Evolutionary conservation across 2,329 filamentous ascomycete species (phyloP), one percentile per base, ranked within the genome.

Genomic region (Trichoderma guizhouense): DNA sequence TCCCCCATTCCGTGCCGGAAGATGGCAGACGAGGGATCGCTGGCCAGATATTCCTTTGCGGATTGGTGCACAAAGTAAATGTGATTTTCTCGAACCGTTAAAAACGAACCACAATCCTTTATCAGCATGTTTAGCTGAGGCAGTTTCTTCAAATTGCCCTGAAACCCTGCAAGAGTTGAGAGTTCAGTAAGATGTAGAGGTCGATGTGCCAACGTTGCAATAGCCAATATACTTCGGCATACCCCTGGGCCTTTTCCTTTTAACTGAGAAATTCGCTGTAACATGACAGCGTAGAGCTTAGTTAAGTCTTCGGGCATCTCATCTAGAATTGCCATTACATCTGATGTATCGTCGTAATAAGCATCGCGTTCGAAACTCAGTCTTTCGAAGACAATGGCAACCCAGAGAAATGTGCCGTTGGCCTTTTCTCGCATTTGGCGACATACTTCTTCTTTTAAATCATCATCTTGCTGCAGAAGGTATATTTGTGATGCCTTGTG

Each of bases 41-140:
- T 80, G 77, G n/a, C 75, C 5, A 84, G 72, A 71, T 84, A 84
- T 4, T 85, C 83, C 71, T 84, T 83, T 1, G 82, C 84, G 2
- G 82, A 84, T 64, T 84, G 78, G 72, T 86, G 82, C 0, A 85
- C 77, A 72, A 84, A 80, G 69, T 76, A 82, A 7, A 85, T 70
- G 0, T 30, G 75, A 2, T 65, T 66, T 3, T 81, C 71, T 34
- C 76, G 76, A 57, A 82, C 21, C 0, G 78, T 82, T 1, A 85
- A 75, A 63, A 85, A 83, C 7, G 81, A 85, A 43, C 82, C 80
- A 72, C 81, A 85, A 4, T 65, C n/a, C 14, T 34, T 64, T 30
- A 64, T 30, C 5, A 64, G 1, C 14, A 14, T 18, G 6, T 47
- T 43, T 1, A 51, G 7, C 8, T n/a, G 21, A 5, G 60, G n/a